Evolutionary conservation across 2,329 filamentous ascomycete species (phyloP).

Genomic region (Colletotrichum kahawae): DNA sequence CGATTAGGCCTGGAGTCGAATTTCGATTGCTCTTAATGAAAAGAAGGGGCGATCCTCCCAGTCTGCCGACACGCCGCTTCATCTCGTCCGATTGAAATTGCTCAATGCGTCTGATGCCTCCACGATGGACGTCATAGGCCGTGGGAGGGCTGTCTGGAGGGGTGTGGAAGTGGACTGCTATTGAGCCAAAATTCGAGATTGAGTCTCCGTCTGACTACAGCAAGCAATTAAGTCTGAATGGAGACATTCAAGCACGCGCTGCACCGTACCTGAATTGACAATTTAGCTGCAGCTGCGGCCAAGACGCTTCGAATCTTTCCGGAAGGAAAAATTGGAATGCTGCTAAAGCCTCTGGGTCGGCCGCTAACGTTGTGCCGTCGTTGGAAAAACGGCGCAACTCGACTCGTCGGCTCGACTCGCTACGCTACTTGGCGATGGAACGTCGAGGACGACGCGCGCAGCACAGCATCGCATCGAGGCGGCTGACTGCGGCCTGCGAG

Average conservation of each 20-base stretch:
- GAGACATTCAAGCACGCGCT: not conserved
- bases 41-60: slow-evolving; percentile 1
- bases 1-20: slow-evolving; percentile 8
- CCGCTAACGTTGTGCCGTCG: not conserved
- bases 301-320: slow-evolving; percentile 14
- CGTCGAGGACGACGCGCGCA: not conserved
- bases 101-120: slow-evolving; percentile 19
- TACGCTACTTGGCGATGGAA: slow-evolving; percentile 5
- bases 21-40: slow-evolving; percentile 3
- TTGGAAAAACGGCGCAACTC: not conserved
- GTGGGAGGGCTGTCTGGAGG: not conserved
- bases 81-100: slow-evolving; percentile 18
- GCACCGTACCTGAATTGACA: not conserved
- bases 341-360: not conserved
- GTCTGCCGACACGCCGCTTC: slow-evolving; percentile 10
- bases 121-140: slow-evolving; percentile 15
- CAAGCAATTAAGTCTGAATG: not conserved
- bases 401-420: not conserved
- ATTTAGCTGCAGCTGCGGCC: slow-evolving; percentile 14
- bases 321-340: slow-evolving; percentile 11
- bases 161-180: not conserved
- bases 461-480: slow-evolving; percentile 9
- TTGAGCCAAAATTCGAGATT: not conserved
- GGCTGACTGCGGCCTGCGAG: slow-evolving; percentile 1
- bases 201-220: not conserved